These are phyloP conservation scores for Pholiota adiposa DNA, from an alignment of 1,284 basidiomycete species.

Conservation along the genomic window DNA sequence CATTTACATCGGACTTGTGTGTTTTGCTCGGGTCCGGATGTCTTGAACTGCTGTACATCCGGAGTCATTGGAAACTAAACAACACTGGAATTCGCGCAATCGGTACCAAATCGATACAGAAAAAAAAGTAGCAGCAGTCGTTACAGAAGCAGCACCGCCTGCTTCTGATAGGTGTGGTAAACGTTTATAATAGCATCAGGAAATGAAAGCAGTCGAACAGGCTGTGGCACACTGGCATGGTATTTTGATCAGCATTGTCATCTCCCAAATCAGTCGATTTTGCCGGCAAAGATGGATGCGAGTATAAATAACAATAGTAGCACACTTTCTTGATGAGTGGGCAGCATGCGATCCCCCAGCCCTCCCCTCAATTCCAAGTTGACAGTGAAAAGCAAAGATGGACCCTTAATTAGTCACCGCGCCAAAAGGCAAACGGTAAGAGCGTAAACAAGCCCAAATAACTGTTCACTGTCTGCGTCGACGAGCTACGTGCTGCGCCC, in stretches of 20 bases:
- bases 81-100: too few relatives aligned
- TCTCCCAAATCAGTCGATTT: not conserved
- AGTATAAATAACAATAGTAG: not conserved
- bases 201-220: not conserved
- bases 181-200: not conserved
- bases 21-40: too few relatives aligned
- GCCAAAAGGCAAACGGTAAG: constrained; percentile 19
- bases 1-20: too few relatives aligned
- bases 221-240: not conserved
- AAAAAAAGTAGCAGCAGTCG: too few relatives aligned
- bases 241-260: not conserved
- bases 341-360: not conserved
- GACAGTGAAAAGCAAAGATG: not conserved
- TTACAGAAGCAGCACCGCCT: too few relatives aligned
- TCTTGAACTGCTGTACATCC: too few relatives aligned
- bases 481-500: constrained; percentile 33
- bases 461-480: constrained; percentile 45
- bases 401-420: constrained; percentile 21
- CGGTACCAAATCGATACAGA: too few relatives aligned
- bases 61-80: too few relatives aligned
- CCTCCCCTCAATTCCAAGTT: not conserved
- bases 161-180: not conserved
- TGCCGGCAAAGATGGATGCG: not conserved
- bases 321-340: not conserved
- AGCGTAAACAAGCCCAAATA: constrained; percentile 44